Base-by-base conservation (phyloP, 1,284 basidiomycete species). In the Rhodotorula sp. region DNA sequence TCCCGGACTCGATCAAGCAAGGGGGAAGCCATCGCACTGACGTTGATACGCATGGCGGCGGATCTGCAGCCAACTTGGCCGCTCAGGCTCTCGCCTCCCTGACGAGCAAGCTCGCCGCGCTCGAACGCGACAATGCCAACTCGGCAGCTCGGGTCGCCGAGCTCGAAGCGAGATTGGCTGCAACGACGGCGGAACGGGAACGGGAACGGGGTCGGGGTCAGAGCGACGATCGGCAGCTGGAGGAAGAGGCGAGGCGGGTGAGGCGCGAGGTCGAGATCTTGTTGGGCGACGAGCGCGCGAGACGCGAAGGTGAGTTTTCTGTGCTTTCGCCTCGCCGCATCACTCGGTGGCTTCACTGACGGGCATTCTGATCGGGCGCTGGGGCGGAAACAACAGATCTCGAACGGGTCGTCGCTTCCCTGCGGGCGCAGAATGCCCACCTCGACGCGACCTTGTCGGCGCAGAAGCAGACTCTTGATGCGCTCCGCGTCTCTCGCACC, bases 111-210 rank as follows among this genome's bases (percentile, higher is more conserved):
- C 69, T 78, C 20, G 67, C 72, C 7, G 14, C 34, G 4, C 70
- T 78, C 34, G 78, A 79, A 57, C 54, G 59, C 8, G 75, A 79
- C 58, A 79, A 79, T 63, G 69, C 72, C 29, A 16, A 58, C 15
- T 76, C 74, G 2, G 64, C 70, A 18, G 64, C 61, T 3, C 64
- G 75, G 4, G 77, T 79, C 18, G 60, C 64, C n/a, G 76, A 79
- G 39, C 60, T 79, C 49, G 76, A 78, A 48, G 64, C 65, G 12
- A 54, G 65, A 14, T 64, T 78, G 12, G 62, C 34, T 7, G 54
- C 51, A 16, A 20, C 15, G 7, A 3, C 29, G 34, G n/a, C 48
- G 29, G 39, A 49, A 43, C 39, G 39, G 48, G 59, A 60, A 23
- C 34, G 10, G 48, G 59, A 60, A 20, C 47, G 39, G 14, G 18